Percentiles rank a stretch among this genome's conserved stretches.
phyloP scores from a whole-genome alignment of 306 rosid species.

The Casuarina equisetifolia region DNA sequence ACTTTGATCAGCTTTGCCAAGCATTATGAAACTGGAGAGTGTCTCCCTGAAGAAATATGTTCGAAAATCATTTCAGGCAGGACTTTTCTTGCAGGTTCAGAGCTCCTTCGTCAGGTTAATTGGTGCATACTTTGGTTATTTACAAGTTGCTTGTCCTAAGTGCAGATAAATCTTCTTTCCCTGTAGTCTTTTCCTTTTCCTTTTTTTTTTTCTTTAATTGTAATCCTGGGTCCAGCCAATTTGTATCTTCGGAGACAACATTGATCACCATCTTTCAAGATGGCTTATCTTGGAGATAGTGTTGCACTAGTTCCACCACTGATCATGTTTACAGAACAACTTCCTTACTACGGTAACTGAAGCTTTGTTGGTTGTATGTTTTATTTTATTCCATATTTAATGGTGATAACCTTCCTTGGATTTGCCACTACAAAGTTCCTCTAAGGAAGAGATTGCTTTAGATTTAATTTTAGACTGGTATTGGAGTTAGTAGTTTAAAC shows the following conservation, averaged over 20 bases:
- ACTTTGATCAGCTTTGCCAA: constrained; percentile 90
- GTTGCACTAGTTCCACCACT: background rate
- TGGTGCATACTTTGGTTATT: constrained; percentile 18
- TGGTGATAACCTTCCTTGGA: background rate
- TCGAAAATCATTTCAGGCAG: constrained; percentile 87
- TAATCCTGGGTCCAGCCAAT: background rate
- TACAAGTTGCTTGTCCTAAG: background rate
- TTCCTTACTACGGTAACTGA: background rate
- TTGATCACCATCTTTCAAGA: background rate
- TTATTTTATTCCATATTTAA: background rate
- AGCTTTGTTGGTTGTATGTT: background rate
- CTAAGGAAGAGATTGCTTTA: background rate
- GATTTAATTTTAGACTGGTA: background rate
- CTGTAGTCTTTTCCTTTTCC: background rate
- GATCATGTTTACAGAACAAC: background rate
- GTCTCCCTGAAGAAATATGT: constrained; percentile 79
- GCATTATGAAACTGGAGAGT: constrained; percentile 88
- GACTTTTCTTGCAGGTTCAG: constrained; percentile 89
- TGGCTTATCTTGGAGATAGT: background rate
- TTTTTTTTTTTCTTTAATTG: too few species aligned
- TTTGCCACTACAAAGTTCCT: background rate
- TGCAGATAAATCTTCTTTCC: background rate
- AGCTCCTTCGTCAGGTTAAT: constrained; percentile 83
- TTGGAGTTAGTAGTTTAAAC: background rate
- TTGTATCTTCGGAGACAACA: background rate